Evolutionary conservation across 2,329 filamentous ascomycete genomes (phyloP), one percentile per base, ranked within the genome.

Genomic region (Neonectria faginata): DNA sequence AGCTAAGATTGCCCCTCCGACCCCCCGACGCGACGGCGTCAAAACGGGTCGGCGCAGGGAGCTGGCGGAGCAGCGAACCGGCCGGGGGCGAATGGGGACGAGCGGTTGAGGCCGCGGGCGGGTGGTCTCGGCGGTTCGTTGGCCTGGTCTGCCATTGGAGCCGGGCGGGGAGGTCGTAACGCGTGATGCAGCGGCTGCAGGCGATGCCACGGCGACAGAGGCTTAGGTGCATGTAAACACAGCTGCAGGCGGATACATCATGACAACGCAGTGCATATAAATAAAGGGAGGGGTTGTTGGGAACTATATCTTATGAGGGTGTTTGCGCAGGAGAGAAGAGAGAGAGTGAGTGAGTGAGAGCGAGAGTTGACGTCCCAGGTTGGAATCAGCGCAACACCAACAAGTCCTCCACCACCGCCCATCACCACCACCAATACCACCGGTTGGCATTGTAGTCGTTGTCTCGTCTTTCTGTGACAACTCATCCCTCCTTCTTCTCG

Each of bases 171-270:
- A 64, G 61, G 53, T 39, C 27, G 48, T 55, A 41, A 29, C 58
- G 66, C 59, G 66, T 72, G 64, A 64, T 71, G 70, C 65, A 64
- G 65, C 57, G 54, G 47, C 47, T 64, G 70, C 70, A 65, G 36
- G 68, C 62, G 71, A 72, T 73, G 68, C 71, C 65, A 69, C 70
- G 65, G 71, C 68, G 70, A 73, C 71, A 72, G 64, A 71, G 41
- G 52, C 48, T 67, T 60, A 60, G 67, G 56, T 71, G 68, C 71
- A 70, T 67, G 71, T 73, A 73, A 73, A 73, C 71, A 73, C 55
- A 61, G 57, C 47, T 62, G 60, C 33, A 61, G 60, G 69, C 60
- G 54, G 60, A 60, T 65, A 61, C 64, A 66, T 73, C 69, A 72
- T 70, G 67, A 64, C 62, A 70, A 66, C 59, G 64, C 48, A 60